These are phyloP conservation scores for Bruguiera parviflora DNA, from an alignment of 345 rosid genomes.

Conservation along the genomic window DNA sequence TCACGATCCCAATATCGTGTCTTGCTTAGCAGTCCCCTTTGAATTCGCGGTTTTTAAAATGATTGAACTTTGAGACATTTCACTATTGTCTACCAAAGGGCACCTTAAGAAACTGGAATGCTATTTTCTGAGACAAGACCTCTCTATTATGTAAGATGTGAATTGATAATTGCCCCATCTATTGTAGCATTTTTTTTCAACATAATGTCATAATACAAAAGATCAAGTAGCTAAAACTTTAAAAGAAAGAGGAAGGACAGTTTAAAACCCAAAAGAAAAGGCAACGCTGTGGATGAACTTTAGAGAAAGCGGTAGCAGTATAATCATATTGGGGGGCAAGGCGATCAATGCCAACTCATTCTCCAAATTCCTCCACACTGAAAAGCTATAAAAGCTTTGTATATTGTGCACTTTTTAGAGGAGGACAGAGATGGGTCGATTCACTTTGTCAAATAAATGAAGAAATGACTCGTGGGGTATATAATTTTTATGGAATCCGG, in stretches of 20 bases:
- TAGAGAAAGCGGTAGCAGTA: not conserved
- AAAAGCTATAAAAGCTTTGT: slow-evolving; percentile 3
- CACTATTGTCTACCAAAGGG: no score
- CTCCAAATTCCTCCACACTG: slow-evolving; percentile 8
- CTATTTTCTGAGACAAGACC: no score
- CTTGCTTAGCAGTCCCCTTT: no score
- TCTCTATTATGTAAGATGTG: no score
- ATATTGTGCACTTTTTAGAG: not conserved
- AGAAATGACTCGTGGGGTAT: slow-evolving; percentile 6
- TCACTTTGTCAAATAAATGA: not conserved
- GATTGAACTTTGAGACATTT: no score
- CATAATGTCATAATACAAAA: not conserved
- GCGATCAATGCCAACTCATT: slow-evolving; percentile 13
- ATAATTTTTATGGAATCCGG: slow-evolving; percentile 2
- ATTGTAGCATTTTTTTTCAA: no score
- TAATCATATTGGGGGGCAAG: slow-evolving; percentile 17
- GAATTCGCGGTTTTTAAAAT: no score
- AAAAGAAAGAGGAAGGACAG: not conserved
- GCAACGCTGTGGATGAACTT: not conserved
- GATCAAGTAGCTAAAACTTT: not conserved
- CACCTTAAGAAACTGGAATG: no score
- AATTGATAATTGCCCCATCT: no score
- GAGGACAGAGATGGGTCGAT: slow-evolving; percentile 1
- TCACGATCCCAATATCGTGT: no score
- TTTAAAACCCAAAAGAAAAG: not conserved